These are phyloP conservation scores for Pseudogymnoascus sp. DNA, from an alignment of 2,329 filamentous ascomycete species.

Conservation along the genomic window DNA sequence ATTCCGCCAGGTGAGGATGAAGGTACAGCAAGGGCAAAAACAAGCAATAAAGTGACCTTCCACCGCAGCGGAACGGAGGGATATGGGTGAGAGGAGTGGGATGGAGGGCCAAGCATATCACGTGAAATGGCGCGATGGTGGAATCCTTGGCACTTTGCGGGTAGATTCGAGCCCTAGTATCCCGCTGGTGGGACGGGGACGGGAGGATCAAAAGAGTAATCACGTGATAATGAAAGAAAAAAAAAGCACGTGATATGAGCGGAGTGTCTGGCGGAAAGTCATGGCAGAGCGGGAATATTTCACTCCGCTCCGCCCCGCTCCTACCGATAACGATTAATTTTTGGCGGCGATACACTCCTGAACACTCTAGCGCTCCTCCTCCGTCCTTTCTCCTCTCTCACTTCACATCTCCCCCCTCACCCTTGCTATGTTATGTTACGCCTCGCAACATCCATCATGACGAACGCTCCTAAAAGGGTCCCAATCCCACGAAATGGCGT, in stretches of 20 bases:
- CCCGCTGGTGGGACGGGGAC: background rate
- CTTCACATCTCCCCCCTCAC: background rate
- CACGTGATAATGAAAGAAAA: background rate
- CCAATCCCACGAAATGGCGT: conserved; percentile 82
- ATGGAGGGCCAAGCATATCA: background rate
- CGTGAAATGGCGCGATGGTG: background rate
- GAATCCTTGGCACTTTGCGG: background rate
- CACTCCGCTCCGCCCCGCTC: background rate
- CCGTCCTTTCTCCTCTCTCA: background rate
- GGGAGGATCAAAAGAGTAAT: background rate
- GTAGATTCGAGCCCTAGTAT: background rate
- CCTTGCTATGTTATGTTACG: conserved; percentile 27
- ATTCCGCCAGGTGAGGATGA: background rate
- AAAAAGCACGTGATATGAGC: background rate
- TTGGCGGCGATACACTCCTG: background rate
- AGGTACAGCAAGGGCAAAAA: background rate
- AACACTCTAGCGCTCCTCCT: background rate
- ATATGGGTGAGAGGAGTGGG: background rate
- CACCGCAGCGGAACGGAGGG: background rate
- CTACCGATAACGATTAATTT: conserved; percentile 6
- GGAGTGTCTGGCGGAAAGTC: background rate
- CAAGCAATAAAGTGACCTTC: background rate
- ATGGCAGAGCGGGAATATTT: background rate
- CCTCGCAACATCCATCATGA: conserved; percentile 47
- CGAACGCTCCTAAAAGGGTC: conserved; percentile 55